phyloP scores from a whole-genome alignment of 768 basidiomycete species.

The Tephrocybe sp. region DNA sequence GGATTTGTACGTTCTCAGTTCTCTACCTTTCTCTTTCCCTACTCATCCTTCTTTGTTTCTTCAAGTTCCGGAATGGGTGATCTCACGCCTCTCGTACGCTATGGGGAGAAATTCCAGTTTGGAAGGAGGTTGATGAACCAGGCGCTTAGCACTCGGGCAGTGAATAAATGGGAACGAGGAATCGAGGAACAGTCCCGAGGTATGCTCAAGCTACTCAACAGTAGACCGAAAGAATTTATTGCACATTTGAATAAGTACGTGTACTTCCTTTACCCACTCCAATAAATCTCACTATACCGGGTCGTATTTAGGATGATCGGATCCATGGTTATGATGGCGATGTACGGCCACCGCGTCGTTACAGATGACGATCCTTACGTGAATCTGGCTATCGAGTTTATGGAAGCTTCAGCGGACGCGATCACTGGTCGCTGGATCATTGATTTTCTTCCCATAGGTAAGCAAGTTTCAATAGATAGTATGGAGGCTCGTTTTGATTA shows the following conservation, averaged over 20 bases:
- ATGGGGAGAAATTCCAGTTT: conserved; percentile 18
- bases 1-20: conserved; percentile 12
- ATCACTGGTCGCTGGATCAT: conserved; percentile 18
- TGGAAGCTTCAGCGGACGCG: conserved; percentile 17
- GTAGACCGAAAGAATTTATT: conserved; percentile 7
- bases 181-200: conserved; percentile 15
- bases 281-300: too few relatives aligned
- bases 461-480: background rate
- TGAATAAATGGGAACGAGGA: conserved; percentile 18
- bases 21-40: background rate
- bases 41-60: background rate
- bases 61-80: conserved; percentile 20
- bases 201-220: conserved; percentile 12
- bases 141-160: conserved; percentile 18
- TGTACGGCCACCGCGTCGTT: conserved; percentile 19
- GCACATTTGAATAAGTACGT: conserved; percentile 16
- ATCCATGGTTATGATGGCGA: conserved; percentile 19
- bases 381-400: conserved; percentile 18
- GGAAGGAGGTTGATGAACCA: conserved; percentile 17
- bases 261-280: background rate
- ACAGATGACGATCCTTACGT: conserved; percentile 17
- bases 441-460: conserved; percentile 16
- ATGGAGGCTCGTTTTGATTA: background rate
- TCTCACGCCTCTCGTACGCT: conserved; percentile 17
- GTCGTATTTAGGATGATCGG: conserved; percentile 14